A percentile compares a stretch with the other conserved stretches of the same genome.
Conservation (phyloP, 495 filamentous ascomycete genomes). For the Penicillium bovifimosum region DNA sequence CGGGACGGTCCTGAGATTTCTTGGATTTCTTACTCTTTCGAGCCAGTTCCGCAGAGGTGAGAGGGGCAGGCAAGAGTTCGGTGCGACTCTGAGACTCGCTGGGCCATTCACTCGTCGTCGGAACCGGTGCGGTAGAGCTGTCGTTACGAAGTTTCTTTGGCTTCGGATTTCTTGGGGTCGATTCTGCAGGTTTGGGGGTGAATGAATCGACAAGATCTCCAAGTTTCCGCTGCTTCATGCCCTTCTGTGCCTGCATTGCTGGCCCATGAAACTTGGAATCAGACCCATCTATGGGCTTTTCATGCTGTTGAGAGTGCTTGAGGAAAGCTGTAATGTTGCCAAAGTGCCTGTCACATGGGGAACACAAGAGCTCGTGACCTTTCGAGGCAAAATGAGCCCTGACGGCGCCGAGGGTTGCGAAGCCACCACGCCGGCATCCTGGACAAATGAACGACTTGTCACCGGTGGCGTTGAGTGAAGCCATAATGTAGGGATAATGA, state of each 20-base stretch:
- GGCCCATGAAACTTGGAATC: background rate
- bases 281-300: background rate
- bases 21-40: background rate
- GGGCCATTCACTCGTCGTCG: too few relatives aligned
- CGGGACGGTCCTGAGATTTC: background rate
- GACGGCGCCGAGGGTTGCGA: conserved; percentile 3
- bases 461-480: background rate
- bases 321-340: background rate
- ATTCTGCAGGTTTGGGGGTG: background rate
- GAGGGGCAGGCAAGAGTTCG: background rate
- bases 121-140: too few relatives aligned
- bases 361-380: conserved; percentile 1
- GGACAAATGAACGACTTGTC: conserved; percentile 5
- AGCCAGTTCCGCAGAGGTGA: background rate
- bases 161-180: background rate
- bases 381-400: conserved; percentile 7
- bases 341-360: background rate
- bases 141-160: background rate
- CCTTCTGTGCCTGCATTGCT: background rate
- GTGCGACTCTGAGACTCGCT: background rate
- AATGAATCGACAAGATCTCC: background rate
- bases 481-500: background rate
- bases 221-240: background rate
- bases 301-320: background rate
- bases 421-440: conserved; percentile 1